Evolutionary conservation across 2,329 filamentous ascomycete genomes (phyloP).

Genomic region (Aureobasidium vineae): DNA sequence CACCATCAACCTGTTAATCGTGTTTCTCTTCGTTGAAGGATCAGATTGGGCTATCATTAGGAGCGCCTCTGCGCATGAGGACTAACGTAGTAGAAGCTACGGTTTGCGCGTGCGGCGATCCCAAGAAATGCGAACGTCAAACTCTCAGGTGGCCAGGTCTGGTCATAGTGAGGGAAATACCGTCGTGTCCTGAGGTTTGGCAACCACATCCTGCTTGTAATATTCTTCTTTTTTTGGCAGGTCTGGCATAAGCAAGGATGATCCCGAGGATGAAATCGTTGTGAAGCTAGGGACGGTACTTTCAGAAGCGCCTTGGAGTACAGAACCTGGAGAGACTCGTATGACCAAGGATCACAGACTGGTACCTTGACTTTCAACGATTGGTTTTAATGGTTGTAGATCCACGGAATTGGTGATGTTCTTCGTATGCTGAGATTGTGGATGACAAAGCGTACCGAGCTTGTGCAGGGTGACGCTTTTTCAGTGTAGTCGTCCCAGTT

Average conservation of each 20-base stretch:
- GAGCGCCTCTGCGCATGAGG: constrained; percentile 46
- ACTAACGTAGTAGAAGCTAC: constrained; percentile 39
- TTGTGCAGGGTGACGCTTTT: too few relatives aligned
- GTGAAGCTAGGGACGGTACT: too few relatives aligned
- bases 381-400: too few relatives aligned
- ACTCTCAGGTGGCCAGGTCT: neutral
- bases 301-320: neutral
- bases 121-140: neutral
- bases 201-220: neutral
- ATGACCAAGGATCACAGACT: neutral
- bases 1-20: constrained; percentile 51
- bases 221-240: neutral
- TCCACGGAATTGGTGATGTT: too few relatives aligned
- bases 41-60: constrained; percentile 45
- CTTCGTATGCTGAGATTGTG: too few relatives aligned
- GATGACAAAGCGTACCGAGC: too few relatives aligned
- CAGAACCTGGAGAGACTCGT: neutral
- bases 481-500: too few relatives aligned
- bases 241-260: neutral
- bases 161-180: neutral
- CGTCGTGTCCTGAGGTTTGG: neutral
- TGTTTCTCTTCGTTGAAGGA: constrained; percentile 48
- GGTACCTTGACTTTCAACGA: too few relatives aligned
- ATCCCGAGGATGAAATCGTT: neutral
- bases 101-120: neutral